Evolutionary conservation across 306 rosid genomes (phyloP), one percentile per base, ranked within the genome.

Genomic region (Dalbergia oliveri): DNA sequence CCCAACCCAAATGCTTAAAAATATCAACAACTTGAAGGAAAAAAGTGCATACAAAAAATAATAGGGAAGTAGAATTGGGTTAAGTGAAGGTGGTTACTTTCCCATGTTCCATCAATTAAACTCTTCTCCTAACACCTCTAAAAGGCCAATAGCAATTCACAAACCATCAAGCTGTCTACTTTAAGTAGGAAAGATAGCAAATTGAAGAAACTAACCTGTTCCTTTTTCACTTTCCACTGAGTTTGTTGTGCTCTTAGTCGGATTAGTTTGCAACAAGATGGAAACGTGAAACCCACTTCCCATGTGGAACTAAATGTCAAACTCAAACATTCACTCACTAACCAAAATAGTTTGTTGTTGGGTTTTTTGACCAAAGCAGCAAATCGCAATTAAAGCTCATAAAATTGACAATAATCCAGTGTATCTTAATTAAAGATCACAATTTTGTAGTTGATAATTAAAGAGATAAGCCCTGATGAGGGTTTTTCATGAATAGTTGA

Each of bases 1-100:
- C 62, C 83, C 71, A 73, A 83, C 81, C 84, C 83, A 76, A 75
- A 75, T 83, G 76, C 90, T 86, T 77, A 84, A 87, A 86, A 89
- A 57, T 87, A 69, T 72, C 81, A 82, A 90, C 87, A 87, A 86
- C 60, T 72, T 19, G 34, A 43, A 81, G 81, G 70, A 39, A 58
- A 31, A 49, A 41, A 41, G 51, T n/a, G 59, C 41, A 33, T 16
- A 50, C 11, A 41, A 50, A 37, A 35, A n/a, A n/a, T n/a, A n/a
- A n/a, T 11, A 57, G 66, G 16, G 35, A 60, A 84, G 33, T 35
- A 53, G 63, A 66, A 75, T 51, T 66, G 84, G 87, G 58, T 67
- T n/a, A 45, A 86, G 86, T 39, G 21, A 74, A 84, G 73, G 62
- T 26, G 57, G 69, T 21, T 18, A 14, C 50, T 67, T 11, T 72